A percentile compares a stretch with the other conserved stretches of the same genome.
Evolutionary conservation across 2,329 filamentous ascomycete species (phyloP).

Genomic region (Diaporthe destruens): DNA sequence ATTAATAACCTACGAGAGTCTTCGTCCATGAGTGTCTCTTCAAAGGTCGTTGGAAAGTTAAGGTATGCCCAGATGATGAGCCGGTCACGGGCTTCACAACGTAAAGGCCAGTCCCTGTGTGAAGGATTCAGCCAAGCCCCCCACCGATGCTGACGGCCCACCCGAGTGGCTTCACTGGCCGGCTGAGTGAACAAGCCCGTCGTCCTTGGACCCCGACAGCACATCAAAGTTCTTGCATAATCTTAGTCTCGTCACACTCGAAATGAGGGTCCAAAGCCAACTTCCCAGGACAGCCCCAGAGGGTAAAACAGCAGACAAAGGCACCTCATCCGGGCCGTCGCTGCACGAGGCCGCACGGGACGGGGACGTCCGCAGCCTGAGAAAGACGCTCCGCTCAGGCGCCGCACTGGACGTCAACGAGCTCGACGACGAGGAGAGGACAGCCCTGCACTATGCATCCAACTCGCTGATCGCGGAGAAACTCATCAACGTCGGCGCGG

Average conservation of each 20-base stretch:
- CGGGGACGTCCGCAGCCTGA: slow-evolving; percentile 19
- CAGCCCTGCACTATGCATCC: neutral
- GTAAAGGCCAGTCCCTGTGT: too few relatives aligned
- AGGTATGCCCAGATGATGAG: too few relatives aligned
- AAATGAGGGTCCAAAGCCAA: neutral
- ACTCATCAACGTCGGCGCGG: slow-evolving; percentile 2
- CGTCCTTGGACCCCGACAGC: neutral
- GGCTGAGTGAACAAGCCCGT: neutral
- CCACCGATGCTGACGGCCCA: slow-evolving; percentile 23
- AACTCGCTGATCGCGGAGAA: slow-evolving; percentile 14
- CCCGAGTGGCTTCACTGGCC: neutral
- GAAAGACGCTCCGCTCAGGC: slow-evolving; percentile 3
- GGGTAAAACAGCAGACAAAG: neutral
- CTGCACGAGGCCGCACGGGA: slow-evolving; percentile 11
- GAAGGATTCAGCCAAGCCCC: neutral
- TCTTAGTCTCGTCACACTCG: neutral
- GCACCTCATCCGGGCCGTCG: neutral
- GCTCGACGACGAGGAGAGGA: slow-evolving; percentile 21
- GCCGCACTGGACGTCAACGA: slow-evolving; percentile 12
- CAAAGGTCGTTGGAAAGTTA: too few relatives aligned
- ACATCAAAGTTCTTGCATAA: neutral
- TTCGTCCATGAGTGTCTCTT: too few relatives aligned
- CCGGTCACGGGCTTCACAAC: too few relatives aligned
- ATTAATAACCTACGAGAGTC: too few relatives aligned
- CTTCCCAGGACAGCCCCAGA: neutral